These are phyloP conservation scores for Mimosa bimucronata DNA, from an alignment of 306 rosid genomes.

Conservation along the genomic window DNA sequence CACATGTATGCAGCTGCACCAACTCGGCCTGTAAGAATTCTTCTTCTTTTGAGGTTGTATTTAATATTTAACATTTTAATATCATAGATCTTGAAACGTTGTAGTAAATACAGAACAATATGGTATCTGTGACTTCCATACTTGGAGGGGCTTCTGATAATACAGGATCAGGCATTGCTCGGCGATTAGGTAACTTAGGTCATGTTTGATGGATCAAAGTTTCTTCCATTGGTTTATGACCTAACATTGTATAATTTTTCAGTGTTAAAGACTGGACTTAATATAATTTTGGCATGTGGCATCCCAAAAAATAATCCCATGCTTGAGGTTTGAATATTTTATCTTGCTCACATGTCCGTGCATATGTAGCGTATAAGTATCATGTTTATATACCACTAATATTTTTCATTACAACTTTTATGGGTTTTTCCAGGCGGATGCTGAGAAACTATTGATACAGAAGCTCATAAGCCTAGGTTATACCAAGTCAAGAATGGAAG, in stretches of 20 bases:
- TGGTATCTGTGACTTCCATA: constrained; percentile 70
- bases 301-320: constrained; percentile 77
- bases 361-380: background rate
- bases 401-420: constrained; percentile 20
- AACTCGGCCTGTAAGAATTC: constrained; percentile 68
- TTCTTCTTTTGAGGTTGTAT: background rate
- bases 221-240: background rate
- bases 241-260: constrained; percentile 35
- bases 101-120: constrained; percentile 50
- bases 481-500: constrained; percentile 54
- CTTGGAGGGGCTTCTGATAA: constrained; percentile 90
- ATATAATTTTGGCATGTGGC: constrained; percentile 79
- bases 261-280: constrained; percentile 84
- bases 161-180: constrained; percentile 87
- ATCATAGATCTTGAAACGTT: constrained; percentile 8
- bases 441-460: constrained; percentile 80
- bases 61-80: background rate
- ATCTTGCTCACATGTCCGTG: constrained; percentile 1
- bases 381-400: background rate
- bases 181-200: constrained; percentile 63
- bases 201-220: background rate
- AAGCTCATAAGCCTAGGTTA: constrained; percentile 75
- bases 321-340: constrained; percentile 80
- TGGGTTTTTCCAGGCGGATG: constrained; percentile 64
- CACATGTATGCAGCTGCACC: constrained; percentile 85